A percentile compares a stretch with the other conserved stretches of the same genome.
phyloP scores from a whole-genome alignment of 2,329 filamentous ascomycete genomes.

The Dactylonectria macrodidyma region DNA sequence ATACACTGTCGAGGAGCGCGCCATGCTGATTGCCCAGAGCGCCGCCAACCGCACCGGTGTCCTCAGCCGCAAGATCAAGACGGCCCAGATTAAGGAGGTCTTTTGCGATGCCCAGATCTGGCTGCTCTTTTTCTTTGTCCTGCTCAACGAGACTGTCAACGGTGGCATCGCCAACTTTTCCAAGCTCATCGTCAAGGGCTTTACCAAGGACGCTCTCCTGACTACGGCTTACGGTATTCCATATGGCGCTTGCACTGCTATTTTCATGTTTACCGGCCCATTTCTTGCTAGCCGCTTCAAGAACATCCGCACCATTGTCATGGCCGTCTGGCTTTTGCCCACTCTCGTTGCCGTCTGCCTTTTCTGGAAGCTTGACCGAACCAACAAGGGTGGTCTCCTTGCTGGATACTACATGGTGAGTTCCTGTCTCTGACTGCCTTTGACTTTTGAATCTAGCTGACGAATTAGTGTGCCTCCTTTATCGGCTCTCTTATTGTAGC shows the following conservation, averaged over 20 bases:
- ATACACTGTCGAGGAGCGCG: constrained; percentile 45
- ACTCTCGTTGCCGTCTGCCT: constrained; percentile 65
- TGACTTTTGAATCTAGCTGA: background rate
- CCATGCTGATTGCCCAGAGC: constrained; percentile 74
- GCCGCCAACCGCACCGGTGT: constrained; percentile 63
- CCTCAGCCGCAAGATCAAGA: constrained; percentile 65
- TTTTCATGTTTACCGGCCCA: constrained; percentile 68
- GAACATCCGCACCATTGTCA: constrained; percentile 66
- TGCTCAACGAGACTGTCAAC: constrained; percentile 68
- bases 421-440: background rate
- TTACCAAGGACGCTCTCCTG: constrained; percentile 52
- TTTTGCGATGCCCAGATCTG: constrained; percentile 66
- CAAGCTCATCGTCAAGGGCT: constrained; percentile 67
- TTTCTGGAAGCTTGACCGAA: constrained; percentile 64
- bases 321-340: constrained; percentile 66
- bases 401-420: constrained; percentile 66
- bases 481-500: constrained; percentile 69
- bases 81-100: constrained; percentile 64
- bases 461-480: constrained; percentile 56
- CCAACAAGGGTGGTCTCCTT: constrained; percentile 62
- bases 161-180: constrained; percentile 70
- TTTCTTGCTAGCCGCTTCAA: constrained; percentile 65
- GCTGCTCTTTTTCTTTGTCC: constrained; percentile 67
- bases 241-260: constrained; percentile 66
- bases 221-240: constrained; percentile 70